Base-by-base conservation (phyloP, 805 yeast species). In the Debaryomyces maramus region DNA sequence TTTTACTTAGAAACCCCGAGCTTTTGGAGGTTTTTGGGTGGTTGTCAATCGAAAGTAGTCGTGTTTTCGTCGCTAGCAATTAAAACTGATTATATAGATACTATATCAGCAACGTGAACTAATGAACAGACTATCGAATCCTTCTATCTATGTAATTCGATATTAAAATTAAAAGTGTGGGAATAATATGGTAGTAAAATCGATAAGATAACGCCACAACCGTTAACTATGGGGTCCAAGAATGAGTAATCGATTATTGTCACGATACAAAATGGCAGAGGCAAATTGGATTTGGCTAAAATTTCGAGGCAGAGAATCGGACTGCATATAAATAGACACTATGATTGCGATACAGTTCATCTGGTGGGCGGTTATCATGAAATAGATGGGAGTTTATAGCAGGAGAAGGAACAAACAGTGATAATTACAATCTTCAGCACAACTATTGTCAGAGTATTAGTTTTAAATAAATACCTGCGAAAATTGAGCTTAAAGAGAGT, bases 241-340 rank as follows among this genome's bases (percentile, higher is more conserved):
- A 6, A 24, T 24, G 28, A 24, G 28, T 24, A 24, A 24, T 24
- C 28, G 28, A 2, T 24, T n/a, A n/a, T n/a, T n/a, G 32, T 16
- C 32, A 15, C 32, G 32, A 29, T 29, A 29, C 18, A 29, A 29
- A 29, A 29, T 29, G 32, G 14, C 32, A 29, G 16, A n/a, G 10
- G 11, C 8, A 22, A 9, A 22, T 22, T 22, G 8, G 26, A 11
- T n/a, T n/a, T n/a, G n/a, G n/a, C n/a, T n/a, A n/a, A n/a, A n/a
- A n/a, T n/a, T n/a, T n/a, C n/a, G n/a, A n/a, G n/a, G n/a, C n/a
- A n/a, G n/a, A n/a, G n/a, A n/a, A n/a, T n/a, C n/a, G n/a, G n/a
- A n/a, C n/a, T n/a, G n/a, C n/a, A n/a, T n/a, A n/a, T n/a, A n/a
- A n/a, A n/a, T n/a, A n/a, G n/a, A n/a, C n/a, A n/a, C n/a, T 24